phyloP scores from a whole-genome alignment of 192 early-diverging fungal species.

The Backusella sp. region DNA sequence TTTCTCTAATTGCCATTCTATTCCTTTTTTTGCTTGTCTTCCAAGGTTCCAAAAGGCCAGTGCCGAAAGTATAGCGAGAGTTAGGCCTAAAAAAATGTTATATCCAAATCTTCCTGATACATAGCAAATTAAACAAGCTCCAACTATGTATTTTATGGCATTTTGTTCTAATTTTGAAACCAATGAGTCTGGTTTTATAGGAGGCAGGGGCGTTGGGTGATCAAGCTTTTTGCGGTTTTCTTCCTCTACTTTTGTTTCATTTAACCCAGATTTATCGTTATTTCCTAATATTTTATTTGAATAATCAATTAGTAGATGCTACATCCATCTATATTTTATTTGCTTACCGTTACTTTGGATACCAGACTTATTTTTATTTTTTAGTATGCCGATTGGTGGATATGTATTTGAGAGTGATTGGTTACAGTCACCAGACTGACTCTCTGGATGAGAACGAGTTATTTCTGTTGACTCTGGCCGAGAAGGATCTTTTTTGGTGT shows the following conservation, averaged over 20 bases:
- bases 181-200: constrained; percentile 13
- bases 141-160: constrained; percentile 23
- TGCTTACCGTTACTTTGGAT: neutral
- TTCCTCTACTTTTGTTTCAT: neutral
- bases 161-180: constrained; percentile 10
- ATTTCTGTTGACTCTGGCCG: neutral
- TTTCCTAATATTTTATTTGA: neutral
- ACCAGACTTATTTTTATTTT: neutral
- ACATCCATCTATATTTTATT: neutral
- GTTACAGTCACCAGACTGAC: neutral
- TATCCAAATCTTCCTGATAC: constrained; percentile 13
- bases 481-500: neutral
- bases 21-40: constrained; percentile 15
- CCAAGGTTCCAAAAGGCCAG: constrained; percentile 17
- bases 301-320: neutral
- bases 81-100: constrained; percentile 6
- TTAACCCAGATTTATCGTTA: neutral
- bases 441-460: neutral
- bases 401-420: neutral
- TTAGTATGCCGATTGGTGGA: neutral
- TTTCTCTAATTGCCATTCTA: constrained; percentile 29
- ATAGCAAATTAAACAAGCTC: constrained; percentile 13
- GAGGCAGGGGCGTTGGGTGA: neutral
- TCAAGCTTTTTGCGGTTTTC: neutral
- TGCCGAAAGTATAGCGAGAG: neutral